Evolutionary conservation across 1,284 basidiomycete genomes (phyloP).

Genomic region (Ceratobasidium papillatum): DNA sequence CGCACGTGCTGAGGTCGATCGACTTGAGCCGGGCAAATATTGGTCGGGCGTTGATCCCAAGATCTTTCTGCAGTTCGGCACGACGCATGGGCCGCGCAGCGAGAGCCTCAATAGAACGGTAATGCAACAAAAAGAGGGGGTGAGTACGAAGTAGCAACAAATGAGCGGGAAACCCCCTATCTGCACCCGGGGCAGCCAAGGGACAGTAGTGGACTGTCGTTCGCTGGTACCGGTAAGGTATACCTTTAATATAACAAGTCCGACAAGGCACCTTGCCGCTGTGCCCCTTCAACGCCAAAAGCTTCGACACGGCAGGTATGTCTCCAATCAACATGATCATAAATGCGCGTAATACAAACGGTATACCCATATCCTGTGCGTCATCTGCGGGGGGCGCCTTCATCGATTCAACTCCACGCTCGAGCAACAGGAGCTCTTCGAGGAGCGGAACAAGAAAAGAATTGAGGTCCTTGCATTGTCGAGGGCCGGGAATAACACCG

Average conservation of each 20-base stretch:
- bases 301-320: conserved; percentile 50
- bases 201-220: conserved; percentile 51
- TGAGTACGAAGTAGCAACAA: conserved; percentile 43
- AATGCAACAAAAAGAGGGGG: conserved; percentile 1
- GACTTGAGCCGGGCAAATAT: not conserved
- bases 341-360: conserved; percentile 45
- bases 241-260: conserved; percentile 50
- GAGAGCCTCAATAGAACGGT: not conserved
- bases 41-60: conserved; percentile 33
- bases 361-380: too few species aligned
- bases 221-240: conserved; percentile 47
- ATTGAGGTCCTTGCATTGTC: conserved; percentile 49
- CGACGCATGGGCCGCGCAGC: not conserved
- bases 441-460: conserved; percentile 48
- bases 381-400: not conserved
- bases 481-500: conserved; percentile 54
- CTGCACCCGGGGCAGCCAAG: conserved; percentile 44
- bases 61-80: not conserved
- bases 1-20: conserved; percentile 1
- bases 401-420: conserved; percentile 44
- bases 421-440: conserved; percentile 39
- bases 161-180: not conserved
- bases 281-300: conserved; percentile 51
- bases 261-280: conserved; percentile 51
- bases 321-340: conserved; percentile 47